A percentile compares a stretch with the other conserved stretches of the same genome.
Evolutionary conservation across 441 rosid genomes (phyloP).

Genomic region (Gossypium trilobum): DNA sequence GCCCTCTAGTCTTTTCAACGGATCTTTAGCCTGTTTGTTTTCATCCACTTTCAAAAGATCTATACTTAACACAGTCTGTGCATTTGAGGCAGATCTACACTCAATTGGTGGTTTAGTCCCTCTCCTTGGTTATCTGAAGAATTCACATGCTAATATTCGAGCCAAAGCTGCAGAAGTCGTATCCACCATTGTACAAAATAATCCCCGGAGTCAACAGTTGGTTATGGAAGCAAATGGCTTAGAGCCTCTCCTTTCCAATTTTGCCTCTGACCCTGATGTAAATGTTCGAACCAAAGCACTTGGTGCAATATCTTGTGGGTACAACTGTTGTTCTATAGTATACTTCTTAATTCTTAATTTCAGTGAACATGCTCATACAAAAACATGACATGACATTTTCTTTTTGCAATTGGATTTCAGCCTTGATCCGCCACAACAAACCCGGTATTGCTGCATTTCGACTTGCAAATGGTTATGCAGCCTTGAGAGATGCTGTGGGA

Average conservation of each 20-base stretch:
- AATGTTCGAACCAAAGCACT: constrained; percentile 70
- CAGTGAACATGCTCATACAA: background rate
- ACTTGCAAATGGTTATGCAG: constrained; percentile 79
- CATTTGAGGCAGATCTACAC: constrained; percentile 54
- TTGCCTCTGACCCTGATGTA: constrained; percentile 60
- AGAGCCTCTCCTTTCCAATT: constrained; percentile 58
- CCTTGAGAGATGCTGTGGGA: constrained; percentile 65
- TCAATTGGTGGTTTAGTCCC: constrained; percentile 88
- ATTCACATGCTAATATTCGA: constrained; percentile 64
- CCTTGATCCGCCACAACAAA: constrained; percentile 75
- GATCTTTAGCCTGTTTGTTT: background rate
- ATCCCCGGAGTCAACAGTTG: constrained; percentile 76
- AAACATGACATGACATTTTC: background rate
- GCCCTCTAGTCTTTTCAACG: background rate
- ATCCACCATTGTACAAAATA: constrained; percentile 85
- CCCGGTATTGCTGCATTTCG: constrained; percentile 71
- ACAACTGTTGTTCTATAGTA: background rate
- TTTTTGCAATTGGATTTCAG: constrained; percentile 31
- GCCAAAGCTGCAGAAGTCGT: constrained; percentile 95
- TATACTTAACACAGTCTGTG: background rate
- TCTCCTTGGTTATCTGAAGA: constrained; percentile 63
- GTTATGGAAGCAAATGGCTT: constrained; percentile 95
- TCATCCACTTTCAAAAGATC: background rate
- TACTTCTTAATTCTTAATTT: background rate
- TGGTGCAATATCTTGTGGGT: constrained; percentile 87